Percentiles rank a stretch among this genome's conserved stretches.
Conservation (phyloP, 169 alveolate genomes). For the Cystoisospora suis region DNA sequence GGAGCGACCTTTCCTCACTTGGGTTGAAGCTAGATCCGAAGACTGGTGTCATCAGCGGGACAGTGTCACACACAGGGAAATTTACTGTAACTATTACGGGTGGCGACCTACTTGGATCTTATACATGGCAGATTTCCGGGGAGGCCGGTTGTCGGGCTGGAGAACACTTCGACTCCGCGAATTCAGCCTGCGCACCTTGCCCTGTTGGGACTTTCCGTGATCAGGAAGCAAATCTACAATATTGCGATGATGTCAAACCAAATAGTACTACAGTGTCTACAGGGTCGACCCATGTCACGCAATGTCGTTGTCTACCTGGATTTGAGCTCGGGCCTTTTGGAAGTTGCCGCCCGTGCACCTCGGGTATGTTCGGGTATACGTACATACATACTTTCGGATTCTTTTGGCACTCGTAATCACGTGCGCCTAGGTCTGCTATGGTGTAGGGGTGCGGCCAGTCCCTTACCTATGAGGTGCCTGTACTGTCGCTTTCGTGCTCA, state of each 20-base stretch:
- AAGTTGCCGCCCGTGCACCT: conserved; percentile 57
- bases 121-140: conserved; percentile 52
- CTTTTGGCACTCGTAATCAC: no score
- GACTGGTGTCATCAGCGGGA: conserved; percentile 55
- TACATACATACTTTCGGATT: no score
- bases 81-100: conserved; percentile 50
- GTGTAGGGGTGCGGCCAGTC: neutral
- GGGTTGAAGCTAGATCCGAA: conserved; percentile 56
- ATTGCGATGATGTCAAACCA: conserved; percentile 51
- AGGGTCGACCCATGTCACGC: conserved; percentile 61
- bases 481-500: no score
- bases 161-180: conserved; percentile 38
- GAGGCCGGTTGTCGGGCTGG: conserved; percentile 66
- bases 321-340: conserved; percentile 60
- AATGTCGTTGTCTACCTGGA: conserved; percentile 61
- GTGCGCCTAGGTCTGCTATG: neutral
- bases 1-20: conserved; percentile 36
- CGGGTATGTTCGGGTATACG: no score
- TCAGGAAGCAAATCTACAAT: conserved; percentile 55
- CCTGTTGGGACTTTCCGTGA: conserved; percentile 65
- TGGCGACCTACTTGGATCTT: conserved; percentile 54
- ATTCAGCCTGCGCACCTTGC: conserved; percentile 56
- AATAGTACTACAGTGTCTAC: conserved; percentile 55
- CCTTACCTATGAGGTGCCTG: no score
- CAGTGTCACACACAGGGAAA: conserved; percentile 50